Base-by-base conservation (phyloP, 192 early-diverging fungal genomes). In the Cetraspora pellucida region DNA sequence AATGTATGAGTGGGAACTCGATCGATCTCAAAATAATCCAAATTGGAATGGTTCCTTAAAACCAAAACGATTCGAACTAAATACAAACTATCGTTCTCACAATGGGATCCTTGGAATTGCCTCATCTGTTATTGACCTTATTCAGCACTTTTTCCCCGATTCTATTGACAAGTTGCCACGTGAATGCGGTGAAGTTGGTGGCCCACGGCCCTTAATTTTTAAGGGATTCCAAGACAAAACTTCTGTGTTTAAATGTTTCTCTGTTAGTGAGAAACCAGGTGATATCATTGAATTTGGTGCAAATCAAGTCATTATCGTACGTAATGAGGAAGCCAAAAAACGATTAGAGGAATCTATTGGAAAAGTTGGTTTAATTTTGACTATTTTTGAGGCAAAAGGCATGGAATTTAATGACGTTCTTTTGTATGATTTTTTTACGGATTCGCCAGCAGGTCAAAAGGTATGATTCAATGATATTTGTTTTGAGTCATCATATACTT, bases 351-450 rank as follows among this genome's bases (percentile, higher is more conserved):
- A 74, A 8, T 11, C n/a, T 57, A 73, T 73, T 73, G 10, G 21
- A 23, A 59, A 73, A 43, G 49, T 52, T 58, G 57, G 37, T 27
- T 46, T 46, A 43, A 37, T 74, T 21, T 31, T 74, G 43, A 74
- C 72, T 10, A 30, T 74, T 8, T 61, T 46, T 61, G 72, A 74
- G 43, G 30, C 70, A 2, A 72, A 72, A 3, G 70, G 54, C 6
- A 72, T 72, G 71, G 71, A 72, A 21, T 72, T 75, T 75, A 63
- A 63, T 27, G 73, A 75, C 44, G 72, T 74, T 37, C 21, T 74
- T 23, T 74, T 74, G 19, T 74, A 61, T 74, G 61, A 74, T 74
- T 74, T 74, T 58, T 74, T 74, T 28, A 74, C 37, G 2, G 72
- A 74, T 14, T 74, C 72, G 10, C 72, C 72, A 27, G 72, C 57